These are phyloP conservation scores for Pyrenophora teres DNA, from an alignment of 2,329 filamentous ascomycete species.

Conservation along the genomic window DNA sequence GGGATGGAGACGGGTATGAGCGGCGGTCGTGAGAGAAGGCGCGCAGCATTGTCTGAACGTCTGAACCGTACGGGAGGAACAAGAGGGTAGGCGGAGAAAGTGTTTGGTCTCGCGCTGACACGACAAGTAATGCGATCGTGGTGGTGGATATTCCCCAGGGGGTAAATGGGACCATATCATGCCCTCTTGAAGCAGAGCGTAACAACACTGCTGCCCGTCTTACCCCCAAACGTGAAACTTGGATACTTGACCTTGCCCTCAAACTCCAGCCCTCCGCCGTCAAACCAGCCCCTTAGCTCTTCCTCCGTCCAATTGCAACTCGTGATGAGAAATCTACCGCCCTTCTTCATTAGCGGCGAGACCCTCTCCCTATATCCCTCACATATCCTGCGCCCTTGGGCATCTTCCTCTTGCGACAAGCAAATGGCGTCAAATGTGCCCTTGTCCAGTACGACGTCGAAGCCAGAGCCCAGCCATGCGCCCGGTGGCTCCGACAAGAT, in stretches of 20 bases:
- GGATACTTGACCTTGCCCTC: slow-evolving; percentile 77
- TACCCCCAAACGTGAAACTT: slow-evolving; percentile 86
- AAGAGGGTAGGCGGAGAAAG: too few relatives aligned
- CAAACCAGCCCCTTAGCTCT: slow-evolving; percentile 83
- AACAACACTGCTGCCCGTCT: slow-evolving; percentile 85
- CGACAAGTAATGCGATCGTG: too few relatives aligned
- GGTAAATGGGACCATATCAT: slow-evolving; percentile 12
- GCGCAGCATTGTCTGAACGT: too few relatives aligned
- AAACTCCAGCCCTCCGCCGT: slow-evolving; percentile 59
- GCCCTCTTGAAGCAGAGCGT: slow-evolving; percentile 76
- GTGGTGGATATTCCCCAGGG: not conserved
- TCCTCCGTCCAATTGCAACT: slow-evolving; percentile 98
- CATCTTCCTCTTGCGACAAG: slow-evolving; percentile 63
- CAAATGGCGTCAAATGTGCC: slow-evolving; percentile 96
- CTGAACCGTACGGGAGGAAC: too few relatives aligned
- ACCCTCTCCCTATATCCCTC: slow-evolving; percentile 77
- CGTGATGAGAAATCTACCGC: slow-evolving; percentile 80
- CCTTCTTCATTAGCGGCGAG: slow-evolving; percentile 67
- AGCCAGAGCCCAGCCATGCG: slow-evolving; percentile 68
- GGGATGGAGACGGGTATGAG: too few relatives aligned
- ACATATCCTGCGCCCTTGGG: slow-evolving; percentile 64
- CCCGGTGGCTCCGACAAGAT: slow-evolving; percentile 50
- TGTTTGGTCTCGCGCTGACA: too few relatives aligned
- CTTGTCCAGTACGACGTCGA: slow-evolving; percentile 95
- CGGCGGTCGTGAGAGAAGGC: too few relatives aligned